phyloP scores from a whole-genome alignment of 139 green algal species.

The Gonium pectorale region DNA sequence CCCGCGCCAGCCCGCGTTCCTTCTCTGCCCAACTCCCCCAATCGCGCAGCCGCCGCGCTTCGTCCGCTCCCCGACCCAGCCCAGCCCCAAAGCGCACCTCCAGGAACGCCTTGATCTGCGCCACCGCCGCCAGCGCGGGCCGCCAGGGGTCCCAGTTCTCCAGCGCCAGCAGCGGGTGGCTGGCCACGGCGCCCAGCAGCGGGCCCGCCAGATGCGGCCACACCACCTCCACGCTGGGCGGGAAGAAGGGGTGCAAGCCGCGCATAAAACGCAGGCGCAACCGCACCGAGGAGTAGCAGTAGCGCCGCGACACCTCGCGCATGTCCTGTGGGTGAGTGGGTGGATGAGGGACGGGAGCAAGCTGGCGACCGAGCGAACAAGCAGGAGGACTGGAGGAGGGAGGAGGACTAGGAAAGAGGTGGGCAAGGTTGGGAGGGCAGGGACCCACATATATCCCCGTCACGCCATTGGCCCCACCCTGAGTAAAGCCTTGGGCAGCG shows the following conservation, averaged over 20 bases:
- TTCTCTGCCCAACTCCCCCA: too few relatives aligned
- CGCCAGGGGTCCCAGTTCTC: constrained; percentile 81
- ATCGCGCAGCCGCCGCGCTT: too few relatives aligned
- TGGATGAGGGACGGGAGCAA: background rate
- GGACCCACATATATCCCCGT: too few relatives aligned
- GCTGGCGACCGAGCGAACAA: too few relatives aligned
- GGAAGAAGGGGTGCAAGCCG: constrained; percentile 90
- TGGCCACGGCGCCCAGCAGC: constrained; percentile 64
- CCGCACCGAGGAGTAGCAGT: constrained; percentile 67
- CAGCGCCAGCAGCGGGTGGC: constrained; percentile 77
- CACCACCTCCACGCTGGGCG: constrained; percentile 75
- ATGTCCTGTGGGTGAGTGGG: constrained; percentile 70
- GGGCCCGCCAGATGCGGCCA: constrained; percentile 64
- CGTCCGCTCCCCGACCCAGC: background rate
- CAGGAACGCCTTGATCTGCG: constrained; percentile 75
- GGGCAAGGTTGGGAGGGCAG: too few relatives aligned
- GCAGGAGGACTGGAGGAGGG: background rate
- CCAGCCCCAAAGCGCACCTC: too few relatives aligned
- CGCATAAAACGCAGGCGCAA: constrained; percentile 85
- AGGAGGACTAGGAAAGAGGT: background rate
- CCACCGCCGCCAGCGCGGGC: constrained; percentile 59
- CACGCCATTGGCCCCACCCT: too few relatives aligned
- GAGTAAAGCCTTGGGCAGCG: too few relatives aligned
- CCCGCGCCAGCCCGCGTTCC: too few relatives aligned
- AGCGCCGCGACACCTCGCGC: constrained; percentile 60